Conservation (phyloP, 371 early-diverging fungal species). For the Mortierella sp. region DNA sequence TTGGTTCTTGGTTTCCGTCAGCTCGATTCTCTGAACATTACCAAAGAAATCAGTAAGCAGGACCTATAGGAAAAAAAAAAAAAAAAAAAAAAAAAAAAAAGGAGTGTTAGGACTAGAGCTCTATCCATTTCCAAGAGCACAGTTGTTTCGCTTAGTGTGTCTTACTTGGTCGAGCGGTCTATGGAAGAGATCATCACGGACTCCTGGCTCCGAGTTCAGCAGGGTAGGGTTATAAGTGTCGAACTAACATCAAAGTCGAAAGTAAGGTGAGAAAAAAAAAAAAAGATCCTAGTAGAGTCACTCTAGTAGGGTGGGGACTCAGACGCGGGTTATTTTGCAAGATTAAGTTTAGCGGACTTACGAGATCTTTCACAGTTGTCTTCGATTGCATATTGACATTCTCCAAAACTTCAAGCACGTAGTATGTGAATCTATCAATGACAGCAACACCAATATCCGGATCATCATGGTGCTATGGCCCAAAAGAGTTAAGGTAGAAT, state of each 20-base stretch:
- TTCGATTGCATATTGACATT: constrained; percentile 81
- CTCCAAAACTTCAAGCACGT: constrained; percentile 90
- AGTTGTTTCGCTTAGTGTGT: not conserved
- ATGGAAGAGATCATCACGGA: constrained; percentile 84
- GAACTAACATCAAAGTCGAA: constrained; percentile 61
- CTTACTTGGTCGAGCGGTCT: constrained; percentile 75
- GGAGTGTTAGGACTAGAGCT: not conserved
- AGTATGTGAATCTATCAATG: constrained; percentile 96
- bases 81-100: not conserved
- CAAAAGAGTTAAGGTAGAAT: not conserved
- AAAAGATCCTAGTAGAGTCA: not conserved
- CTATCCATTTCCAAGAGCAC: not conserved
- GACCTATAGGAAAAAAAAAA: constrained; percentile 56
- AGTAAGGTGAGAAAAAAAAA: no score
- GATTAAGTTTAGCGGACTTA: constrained; percentile 38
- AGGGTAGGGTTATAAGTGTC: constrained; percentile 76
- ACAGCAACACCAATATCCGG: constrained; percentile 94
- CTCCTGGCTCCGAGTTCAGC: constrained; percentile 85
- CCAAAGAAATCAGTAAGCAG: constrained; percentile 96
- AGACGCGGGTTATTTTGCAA: not conserved
- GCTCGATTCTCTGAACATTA: constrained; percentile 88
- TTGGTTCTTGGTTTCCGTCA: constrained; percentile 61
- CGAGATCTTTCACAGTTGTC: constrained; percentile 78
- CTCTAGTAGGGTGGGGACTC: not conserved
- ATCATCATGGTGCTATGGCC: constrained; percentile 86